phyloP scores from a whole-genome alignment of 352 stramenopile genomes.

The Blastocystis hominis region DNA sequence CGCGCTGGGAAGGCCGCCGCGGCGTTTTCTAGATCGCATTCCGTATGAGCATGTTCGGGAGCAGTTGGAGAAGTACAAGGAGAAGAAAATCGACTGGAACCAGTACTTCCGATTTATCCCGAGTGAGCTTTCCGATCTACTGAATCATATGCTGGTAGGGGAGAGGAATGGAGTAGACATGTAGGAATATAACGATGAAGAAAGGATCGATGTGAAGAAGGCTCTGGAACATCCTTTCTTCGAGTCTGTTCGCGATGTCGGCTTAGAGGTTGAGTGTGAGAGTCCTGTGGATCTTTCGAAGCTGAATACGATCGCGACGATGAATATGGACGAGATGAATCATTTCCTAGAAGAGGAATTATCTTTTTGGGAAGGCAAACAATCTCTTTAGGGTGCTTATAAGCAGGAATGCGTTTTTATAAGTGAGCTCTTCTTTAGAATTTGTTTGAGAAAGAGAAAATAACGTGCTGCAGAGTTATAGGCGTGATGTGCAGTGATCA shows the following conservation, averaged over 20 bases:
- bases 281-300: not conserved
- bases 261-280: slow-evolving; percentile 24
- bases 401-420: no score
- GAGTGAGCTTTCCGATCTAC: slow-evolving; percentile 57
- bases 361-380: not conserved
- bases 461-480: no score
- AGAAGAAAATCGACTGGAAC: slow-evolving; percentile 31
- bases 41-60: slow-evolving; percentile 23
- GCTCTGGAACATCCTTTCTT: slow-evolving; percentile 92
- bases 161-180: slow-evolving; percentile 55
- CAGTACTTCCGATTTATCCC: slow-evolving; percentile 1
- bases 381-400: not conserved
- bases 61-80: slow-evolving; percentile 1
- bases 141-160: slow-evolving; percentile 20
- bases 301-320: not conserved
- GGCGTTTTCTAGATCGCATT: slow-evolving; percentile 69
- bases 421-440: no score
- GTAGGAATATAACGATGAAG: slow-evolving; percentile 79
- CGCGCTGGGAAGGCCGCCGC: slow-evolving; percentile 79
- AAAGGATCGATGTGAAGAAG: slow-evolving; percentile 84
- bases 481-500: no score
- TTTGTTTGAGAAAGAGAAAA: no score
- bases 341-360: slow-evolving; percentile 3
- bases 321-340: not conserved
- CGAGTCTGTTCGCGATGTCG: slow-evolving; percentile 59